phyloP scores from a whole-genome alignment of 106 monocot genomes.

The Dendrobium officinale region DNA sequence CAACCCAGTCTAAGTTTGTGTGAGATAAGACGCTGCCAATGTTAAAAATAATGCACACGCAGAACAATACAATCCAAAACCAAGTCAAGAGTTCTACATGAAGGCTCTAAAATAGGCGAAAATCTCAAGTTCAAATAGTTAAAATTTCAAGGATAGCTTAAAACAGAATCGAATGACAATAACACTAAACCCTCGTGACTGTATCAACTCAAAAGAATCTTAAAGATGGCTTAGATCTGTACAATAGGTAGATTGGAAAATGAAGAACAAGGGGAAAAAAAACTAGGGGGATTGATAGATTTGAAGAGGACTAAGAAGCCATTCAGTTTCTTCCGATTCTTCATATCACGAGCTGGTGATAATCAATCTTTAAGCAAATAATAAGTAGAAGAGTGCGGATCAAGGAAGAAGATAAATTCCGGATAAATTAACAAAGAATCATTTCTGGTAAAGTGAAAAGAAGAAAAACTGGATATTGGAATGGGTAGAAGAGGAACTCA shows the following conservation, averaged over 20 bases:
- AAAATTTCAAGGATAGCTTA: background rate
- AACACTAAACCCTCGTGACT: no score
- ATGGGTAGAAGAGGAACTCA: slow-evolving; percentile 15
- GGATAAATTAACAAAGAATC: background rate
- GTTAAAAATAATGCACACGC: background rate
- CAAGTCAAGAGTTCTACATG: background rate
- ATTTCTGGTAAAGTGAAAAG: background rate
- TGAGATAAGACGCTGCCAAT: background rate
- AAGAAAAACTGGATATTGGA: background rate
- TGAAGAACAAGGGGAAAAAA: no score
- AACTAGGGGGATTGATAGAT: background rate
- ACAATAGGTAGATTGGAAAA: no score
- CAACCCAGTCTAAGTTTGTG: background rate
- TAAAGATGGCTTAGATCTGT: background rate
- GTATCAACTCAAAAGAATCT: no score
- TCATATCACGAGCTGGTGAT: background rate
- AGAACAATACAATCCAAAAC: background rate
- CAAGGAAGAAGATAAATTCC: background rate
- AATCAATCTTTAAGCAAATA: background rate
- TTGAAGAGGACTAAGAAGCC: background rate
- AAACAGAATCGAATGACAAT: no score
- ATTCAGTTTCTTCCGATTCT: background rate
- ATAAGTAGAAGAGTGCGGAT: background rate
- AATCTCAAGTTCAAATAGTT: background rate
- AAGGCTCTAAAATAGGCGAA: background rate